Base-by-base conservation (phyloP, 2,329 filamentous ascomycete species). In the Mycosphaerelloides madeirae region DNA sequence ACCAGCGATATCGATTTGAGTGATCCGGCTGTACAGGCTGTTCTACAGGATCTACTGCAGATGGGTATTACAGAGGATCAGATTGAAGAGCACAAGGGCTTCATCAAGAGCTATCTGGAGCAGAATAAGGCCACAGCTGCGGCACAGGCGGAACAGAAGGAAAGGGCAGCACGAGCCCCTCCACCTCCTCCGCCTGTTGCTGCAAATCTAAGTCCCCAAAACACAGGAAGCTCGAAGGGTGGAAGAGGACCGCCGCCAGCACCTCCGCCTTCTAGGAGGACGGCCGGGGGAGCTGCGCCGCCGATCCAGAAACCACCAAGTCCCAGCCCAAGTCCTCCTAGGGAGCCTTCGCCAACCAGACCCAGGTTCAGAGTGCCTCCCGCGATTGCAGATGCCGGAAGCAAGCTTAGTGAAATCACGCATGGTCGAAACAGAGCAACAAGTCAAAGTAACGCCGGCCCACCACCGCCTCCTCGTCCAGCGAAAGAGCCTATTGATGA, bases 351-450 rank as follows among this genome's bases (percentile, higher is more conserved):
- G 12, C 86, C 87, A 11, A 78, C 81, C 16, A 78, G 83, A 40
- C 80, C 80, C 7, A 78, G 76, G 57, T 97, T 95, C 70, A 78
- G 82, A 53, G 91, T 87, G 7, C 93, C 93, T 35, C 93, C 93
- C 28, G 87, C 91, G 2, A 69, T 97, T 48, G 81, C 87, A 43
- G 90, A 95, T 65, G 93, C 93, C 46, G 93, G 93, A 29, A 95
- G 87, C 67, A 50, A 52, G 29, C 46, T 48, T 12, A 46, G 44
- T 35, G 43, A 43, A 25, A 68, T 67, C 18, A 62, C 71, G 11
- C 59, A 66, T 31, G 77, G 82, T 3, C 87, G 88, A 65, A 81
- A 80, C 6, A 53, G 63, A 39, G 60, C 62, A 25, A 38, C 54
- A 8, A 65, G 61, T 41, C 52, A 54, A 41, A 59, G 53, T 39